Conservation (phyloP, 129 eudicot genomes). For the Kitagawia praeruptora region DNA sequence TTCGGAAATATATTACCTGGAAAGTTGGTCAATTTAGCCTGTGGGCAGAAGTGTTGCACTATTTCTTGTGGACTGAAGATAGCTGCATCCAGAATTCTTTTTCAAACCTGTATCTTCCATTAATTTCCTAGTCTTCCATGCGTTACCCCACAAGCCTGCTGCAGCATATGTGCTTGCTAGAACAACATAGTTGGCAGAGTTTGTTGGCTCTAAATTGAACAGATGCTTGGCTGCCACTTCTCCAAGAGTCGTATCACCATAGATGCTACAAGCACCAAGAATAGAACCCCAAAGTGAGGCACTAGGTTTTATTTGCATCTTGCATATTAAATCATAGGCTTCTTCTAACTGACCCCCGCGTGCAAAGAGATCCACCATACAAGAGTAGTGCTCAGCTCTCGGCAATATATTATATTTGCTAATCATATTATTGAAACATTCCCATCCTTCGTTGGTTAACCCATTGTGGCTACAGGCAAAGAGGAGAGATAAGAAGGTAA, state of each 20-base stretch:
- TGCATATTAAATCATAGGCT: conserved; percentile 35
- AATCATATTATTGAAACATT: conserved; percentile 42
- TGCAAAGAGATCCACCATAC: conserved; percentile 67
- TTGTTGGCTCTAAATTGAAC: conserved; percentile 31
- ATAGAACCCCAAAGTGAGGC: conserved; percentile 59
- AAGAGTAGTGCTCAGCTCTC: conserved; percentile 56
- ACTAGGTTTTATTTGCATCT: conserved; percentile 38
- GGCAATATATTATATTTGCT: conserved; percentile 42
- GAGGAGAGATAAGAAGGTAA: conserved; percentile 56
- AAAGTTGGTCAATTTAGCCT: background rate
- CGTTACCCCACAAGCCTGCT: conserved; percentile 60
- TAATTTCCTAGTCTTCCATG: conserved; percentile 31
- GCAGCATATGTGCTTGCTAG: conserved; percentile 55
- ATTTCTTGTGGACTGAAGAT: conserved; percentile 21
- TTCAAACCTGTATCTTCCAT: conserved; percentile 31
- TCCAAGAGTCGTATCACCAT: conserved; percentile 45
- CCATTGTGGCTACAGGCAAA: conserved; percentile 76
- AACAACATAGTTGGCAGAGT: conserved; percentile 47
- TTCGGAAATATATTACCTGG: background rate
- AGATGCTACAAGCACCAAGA: conserved; percentile 58
- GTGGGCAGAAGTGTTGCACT: conserved; percentile 9
- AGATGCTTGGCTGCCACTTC: conserved; percentile 45
- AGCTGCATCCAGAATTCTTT: conserved; percentile 48
- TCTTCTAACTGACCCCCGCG: conserved; percentile 62
- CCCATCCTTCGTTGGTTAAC: conserved; percentile 40